Evolutionary conservation across 2,329 filamentous ascomycete species (phyloP), one percentile per base, ranked within the genome.

Genomic region (Alternaria panax): DNA sequence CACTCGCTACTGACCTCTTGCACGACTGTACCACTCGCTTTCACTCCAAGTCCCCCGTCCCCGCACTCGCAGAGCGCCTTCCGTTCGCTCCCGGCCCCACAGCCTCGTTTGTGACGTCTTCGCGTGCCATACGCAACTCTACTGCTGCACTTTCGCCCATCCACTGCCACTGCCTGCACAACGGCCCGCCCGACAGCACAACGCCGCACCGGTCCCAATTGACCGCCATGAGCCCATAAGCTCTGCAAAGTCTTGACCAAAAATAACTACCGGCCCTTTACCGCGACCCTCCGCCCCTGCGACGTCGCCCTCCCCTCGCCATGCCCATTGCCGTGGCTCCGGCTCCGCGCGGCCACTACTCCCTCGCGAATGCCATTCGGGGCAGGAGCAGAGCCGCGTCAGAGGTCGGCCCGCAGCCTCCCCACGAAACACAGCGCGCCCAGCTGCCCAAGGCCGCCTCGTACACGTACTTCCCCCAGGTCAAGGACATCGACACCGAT

Each of bases 401-500:
- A 36, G 75, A 78, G 50, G 72, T 66, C 25, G 67, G 59, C 22
- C 70, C 69, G 5, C 62, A 62, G 47, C 65, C 68, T 11, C 69
- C 69, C 24, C 65, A 62, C 42, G 62, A 67, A 20, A 67, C 65
- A 5, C 72, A 75, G 38, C 51, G 67, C 51, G 64, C 64, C 22
- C 67, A 74, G 58, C 63, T 80, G 47, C 74, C 76, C 54, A 78
- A 78, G 57, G 74, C 78, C 32, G 78, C 78, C 27, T 77, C 75
- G 42, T 80, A 80, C 65, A 79, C 77, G 45, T 78, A 80, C 70
- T 78, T 80, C 48, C 76, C 77, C 11, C 69, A 67, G 7, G 74
- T 78, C 28, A 77, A 78, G 55, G 72, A 77, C 53, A 62, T 77
- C 38, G 69, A 75, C 51, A 69, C 73, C n/a, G 73, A 71, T 46